Base-by-base conservation (phyloP, 176 grass and related monocot species). In the Ampelocalamus luodianensis region DNA sequence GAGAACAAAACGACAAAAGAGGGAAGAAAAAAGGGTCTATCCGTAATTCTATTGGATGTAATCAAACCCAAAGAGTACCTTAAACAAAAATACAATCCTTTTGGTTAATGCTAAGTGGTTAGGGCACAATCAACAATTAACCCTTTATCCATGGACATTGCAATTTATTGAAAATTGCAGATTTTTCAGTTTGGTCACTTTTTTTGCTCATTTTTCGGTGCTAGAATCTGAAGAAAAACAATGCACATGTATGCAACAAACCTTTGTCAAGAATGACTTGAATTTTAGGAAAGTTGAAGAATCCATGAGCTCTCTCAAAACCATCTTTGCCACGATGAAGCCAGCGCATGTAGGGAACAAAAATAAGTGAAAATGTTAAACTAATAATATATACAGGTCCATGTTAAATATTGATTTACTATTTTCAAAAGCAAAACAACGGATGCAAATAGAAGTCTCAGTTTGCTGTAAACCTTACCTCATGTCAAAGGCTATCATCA, bases 401-500 rank as follows among this genome's bases (percentile, higher is more conserved):
- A 84, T 78, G 10, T n/a, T 76, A 66, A 27, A 46, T 62, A 58
- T 23, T 66, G 26, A 3, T 23, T 60, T 18, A 76, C 51, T 88
- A 20, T 80, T 50, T 40, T 34, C 50, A 79, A 42, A 56, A 80
- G 26, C 38, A 48, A 5, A 69, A 38, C 46, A 63, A 17, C 3
- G 29, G 38, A 70, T 51, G 22, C 18, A 32, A 76, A 68, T 54
- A 71, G 2, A 83, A 74, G 24, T 14, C 27, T 63, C 22, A 5
- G 54, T 59, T 65, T 65, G 22, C 11, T 82, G 37, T 15, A 58
- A 65, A 88, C 58, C 64, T 89, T 89, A 95, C 93, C 96, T 98
- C 85, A 98, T 92, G 77, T 98, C 96, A 95, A 95, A 98, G 55
- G 93, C 96, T 81, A 98, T 95, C 96, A 98, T 98, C 91, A 91